Conservation (phyloP, 192 early-diverging fungal species). For the Neocallimastix lanati region DNA sequence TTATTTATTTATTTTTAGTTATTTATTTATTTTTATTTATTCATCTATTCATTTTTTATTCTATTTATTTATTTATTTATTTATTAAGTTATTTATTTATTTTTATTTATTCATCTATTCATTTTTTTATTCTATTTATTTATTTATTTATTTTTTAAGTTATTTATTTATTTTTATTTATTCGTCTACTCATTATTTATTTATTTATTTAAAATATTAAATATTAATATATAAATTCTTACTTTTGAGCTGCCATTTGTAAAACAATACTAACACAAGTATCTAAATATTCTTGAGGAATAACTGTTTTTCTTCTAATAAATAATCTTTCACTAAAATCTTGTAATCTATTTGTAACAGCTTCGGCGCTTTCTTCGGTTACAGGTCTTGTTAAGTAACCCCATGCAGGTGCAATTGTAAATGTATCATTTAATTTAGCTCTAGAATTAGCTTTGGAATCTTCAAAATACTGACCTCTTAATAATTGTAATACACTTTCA, state of each 20-base stretch:
- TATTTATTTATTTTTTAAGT: too few relatives aligned
- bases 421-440: slow-evolving; percentile 6
- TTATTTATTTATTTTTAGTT: too few relatives aligned
- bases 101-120: too few relatives aligned
- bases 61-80: too few relatives aligned
- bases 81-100: too few relatives aligned
- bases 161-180: too few relatives aligned
- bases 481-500: slow-evolving; percentile 16
- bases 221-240: neutral
- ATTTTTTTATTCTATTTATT: too few relatives aligned
- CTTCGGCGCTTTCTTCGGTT: slow-evolving; percentile 16
- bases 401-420: slow-evolving; percentile 9
- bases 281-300: slow-evolving; percentile 17
- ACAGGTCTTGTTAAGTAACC: slow-evolving; percentile 9
- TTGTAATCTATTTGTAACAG: slow-evolving; percentile 13
- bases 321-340: slow-evolving; percentile 21
- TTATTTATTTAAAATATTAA: too few relatives aligned
- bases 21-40: too few relatives aligned
- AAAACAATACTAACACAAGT: slow-evolving; percentile 17
- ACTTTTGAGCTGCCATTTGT: slow-evolving; percentile 28
- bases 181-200: too few relatives aligned
- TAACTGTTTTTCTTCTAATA: slow-evolving; percentile 10
- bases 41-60: too few relatives aligned
- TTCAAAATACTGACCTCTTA: slow-evolving; percentile 20
- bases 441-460: slow-evolving; percentile 15